Percentiles rank a stretch among this genome's conserved stretches.
These are phyloP conservation scores for Stagonosporopsis cucurbitacearum DNA, from an alignment of 2,329 filamentous ascomycete species.

Conservation along the genomic window DNA sequence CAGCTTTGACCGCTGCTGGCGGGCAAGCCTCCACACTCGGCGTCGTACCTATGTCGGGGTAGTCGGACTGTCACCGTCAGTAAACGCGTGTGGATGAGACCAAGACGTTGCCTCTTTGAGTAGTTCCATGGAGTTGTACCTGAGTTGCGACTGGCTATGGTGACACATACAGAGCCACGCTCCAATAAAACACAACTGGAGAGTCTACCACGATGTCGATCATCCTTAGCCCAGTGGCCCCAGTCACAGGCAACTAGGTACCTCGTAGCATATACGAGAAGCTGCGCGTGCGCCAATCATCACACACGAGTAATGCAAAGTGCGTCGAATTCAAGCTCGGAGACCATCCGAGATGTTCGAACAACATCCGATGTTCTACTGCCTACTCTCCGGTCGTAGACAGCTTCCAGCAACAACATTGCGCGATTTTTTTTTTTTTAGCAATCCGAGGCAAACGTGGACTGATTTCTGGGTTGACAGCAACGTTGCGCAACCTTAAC, in stretches of 20 bases:
- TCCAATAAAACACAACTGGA: background rate
- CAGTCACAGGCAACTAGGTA: background rate
- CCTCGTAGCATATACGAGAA: background rate
- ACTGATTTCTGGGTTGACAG: conserved; percentile 6
- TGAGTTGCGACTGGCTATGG: background rate
- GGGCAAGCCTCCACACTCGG: background rate
- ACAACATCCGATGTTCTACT: background rate
- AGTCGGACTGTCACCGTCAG: too few species aligned
- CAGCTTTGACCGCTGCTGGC: background rate
- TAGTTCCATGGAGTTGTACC: background rate
- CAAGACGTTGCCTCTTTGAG: background rate
- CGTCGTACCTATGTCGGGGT: too few species aligned
- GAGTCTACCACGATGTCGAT: conserved; percentile 2
- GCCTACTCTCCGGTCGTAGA: background rate
- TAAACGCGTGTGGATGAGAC: conserved; percentile 4
- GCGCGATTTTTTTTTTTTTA: background rate
- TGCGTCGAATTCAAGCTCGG: background rate
- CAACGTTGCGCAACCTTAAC: background rate
- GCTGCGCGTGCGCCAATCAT: conserved; percentile 2
- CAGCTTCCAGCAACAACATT: background rate
- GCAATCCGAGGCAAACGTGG: conserved; percentile 3
- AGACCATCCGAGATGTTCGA: background rate
- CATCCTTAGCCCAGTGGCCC: background rate
- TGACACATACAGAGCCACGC: background rate
- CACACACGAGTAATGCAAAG: background rate